These are phyloP conservation scores for Coccomyxa subellipsoidea DNA, from an alignment of 163 green algal species.

Conservation along the genomic window DNA sequence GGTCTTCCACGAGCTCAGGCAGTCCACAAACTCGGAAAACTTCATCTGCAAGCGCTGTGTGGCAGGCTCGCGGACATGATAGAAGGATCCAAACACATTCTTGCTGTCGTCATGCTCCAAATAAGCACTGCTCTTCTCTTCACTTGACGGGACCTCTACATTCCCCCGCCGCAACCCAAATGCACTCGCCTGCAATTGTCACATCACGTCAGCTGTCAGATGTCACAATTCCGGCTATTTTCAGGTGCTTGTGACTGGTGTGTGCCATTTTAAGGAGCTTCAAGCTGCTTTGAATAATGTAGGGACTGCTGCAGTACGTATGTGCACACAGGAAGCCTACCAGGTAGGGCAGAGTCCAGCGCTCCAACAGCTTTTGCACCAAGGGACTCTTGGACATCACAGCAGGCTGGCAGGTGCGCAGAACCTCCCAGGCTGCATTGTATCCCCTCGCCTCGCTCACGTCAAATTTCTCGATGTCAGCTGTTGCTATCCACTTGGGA, in stretches of 20 bases:
- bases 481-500: background rate
- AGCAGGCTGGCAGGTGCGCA: background rate
- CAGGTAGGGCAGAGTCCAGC: background rate
- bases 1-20: slow-evolving; percentile 11
- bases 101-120: slow-evolving; percentile 24
- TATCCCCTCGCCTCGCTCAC: background rate
- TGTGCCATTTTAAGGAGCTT: background rate
- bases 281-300: background rate
- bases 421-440: background rate
- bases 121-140: background rate
- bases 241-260: background rate
- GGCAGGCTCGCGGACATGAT: slow-evolving; percentile 52
- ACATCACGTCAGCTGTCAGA: no score
- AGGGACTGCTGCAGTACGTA: background rate
- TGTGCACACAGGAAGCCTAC: background rate
- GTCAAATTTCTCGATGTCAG: background rate
- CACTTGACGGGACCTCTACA: background rate
- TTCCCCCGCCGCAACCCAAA: background rate
- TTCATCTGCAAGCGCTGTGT: slow-evolving; percentile 35
- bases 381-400: background rate
- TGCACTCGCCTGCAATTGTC: background rate
- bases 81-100: slow-evolving; percentile 39
- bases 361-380: background rate
- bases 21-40: slow-evolving; percentile 37
- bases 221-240: no score